Percentiles rank a stretch among this genome's conserved stretches.
Conservation (phyloP, 345 rosid species). For the Dimocarpus longan region DNA sequence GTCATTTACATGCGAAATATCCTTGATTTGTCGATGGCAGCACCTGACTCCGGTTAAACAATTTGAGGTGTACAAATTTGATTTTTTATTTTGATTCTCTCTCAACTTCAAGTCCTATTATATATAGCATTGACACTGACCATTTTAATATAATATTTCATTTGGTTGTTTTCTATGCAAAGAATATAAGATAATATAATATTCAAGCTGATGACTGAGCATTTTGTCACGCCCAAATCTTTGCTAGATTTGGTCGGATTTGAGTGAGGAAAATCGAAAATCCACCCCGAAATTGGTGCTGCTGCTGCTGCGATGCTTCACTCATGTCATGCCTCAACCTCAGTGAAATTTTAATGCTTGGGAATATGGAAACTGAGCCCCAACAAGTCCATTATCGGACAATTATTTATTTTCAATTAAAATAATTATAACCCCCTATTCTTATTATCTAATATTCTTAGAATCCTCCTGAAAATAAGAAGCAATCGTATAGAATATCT, state of each 20-base stretch:
- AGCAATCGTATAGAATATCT: conserved; percentile 62
- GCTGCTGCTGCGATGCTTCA: too few relatives aligned
- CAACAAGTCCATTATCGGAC: not conserved
- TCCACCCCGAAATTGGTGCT: conserved; percentile 36
- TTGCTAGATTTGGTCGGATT: conserved; percentile 35
- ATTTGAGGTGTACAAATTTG: not conserved
- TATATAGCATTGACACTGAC: not conserved
- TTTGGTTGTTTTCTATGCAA: not conserved
- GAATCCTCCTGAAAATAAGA: conserved; percentile 49
- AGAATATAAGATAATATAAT: not conserved
- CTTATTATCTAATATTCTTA: not conserved
- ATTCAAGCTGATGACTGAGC: conserved; percentile 27
- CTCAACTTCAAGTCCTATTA: not conserved
- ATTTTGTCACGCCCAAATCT: conserved; percentile 44
- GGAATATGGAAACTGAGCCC: not conserved
- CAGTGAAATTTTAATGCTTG: conserved; percentile 23
- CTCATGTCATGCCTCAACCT: conserved; percentile 12
- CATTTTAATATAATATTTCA: conserved; percentile 8
- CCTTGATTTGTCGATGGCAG: not conserved
- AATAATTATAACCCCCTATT: not conserved
- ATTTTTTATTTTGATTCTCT: not conserved
- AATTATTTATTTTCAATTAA: conserved; percentile 5
- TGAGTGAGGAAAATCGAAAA: not conserved
- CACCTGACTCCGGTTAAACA: not conserved
- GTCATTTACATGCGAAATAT: not conserved